Conservation (phyloP, 805 yeast species). For the Kockiozyma suomiensis region DNA sequence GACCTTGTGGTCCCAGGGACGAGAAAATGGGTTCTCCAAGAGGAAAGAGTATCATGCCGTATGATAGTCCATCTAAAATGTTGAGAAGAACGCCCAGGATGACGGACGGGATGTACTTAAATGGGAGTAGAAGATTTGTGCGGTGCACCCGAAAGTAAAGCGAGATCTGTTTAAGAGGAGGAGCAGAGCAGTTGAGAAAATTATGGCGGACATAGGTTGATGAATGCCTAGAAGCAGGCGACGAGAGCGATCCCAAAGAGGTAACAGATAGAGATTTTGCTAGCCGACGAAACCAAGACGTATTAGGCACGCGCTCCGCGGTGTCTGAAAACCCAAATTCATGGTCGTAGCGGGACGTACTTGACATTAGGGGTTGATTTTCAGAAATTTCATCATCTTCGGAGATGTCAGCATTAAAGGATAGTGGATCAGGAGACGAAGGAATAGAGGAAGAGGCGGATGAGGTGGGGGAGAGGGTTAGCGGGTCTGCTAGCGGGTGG, state of each 20-base stretch:
- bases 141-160: not conserved
- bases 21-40: constrained; percentile 77
- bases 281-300: not conserved
- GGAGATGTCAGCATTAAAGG: not conserved
- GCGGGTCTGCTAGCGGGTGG: not conserved
- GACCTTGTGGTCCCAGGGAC: constrained; percentile 80
- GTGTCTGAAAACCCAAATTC: constrained; percentile 4
- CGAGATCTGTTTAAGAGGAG: not conserved
- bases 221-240: not conserved
- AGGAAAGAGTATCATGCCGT: constrained; percentile 98
- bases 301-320: not conserved
- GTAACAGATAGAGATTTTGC: not conserved
- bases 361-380: constrained; percentile 1
- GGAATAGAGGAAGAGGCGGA: not conserved
- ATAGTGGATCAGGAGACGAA: not conserved
- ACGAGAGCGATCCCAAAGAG: not conserved
- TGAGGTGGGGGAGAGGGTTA: not conserved
- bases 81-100: constrained; percentile 81
- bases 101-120: constrained; percentile 67
- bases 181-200: not conserved
- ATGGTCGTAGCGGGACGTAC: not conserved
- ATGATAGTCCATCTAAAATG: constrained; percentile 88
- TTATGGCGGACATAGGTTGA: no score
- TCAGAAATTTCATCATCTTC: not conserved
- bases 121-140: constrained; percentile 2